These are phyloP conservation scores for Fusarium stilboides DNA, from an alignment of 2,329 filamentous ascomycete genomes.

Conservation along the genomic window DNA sequence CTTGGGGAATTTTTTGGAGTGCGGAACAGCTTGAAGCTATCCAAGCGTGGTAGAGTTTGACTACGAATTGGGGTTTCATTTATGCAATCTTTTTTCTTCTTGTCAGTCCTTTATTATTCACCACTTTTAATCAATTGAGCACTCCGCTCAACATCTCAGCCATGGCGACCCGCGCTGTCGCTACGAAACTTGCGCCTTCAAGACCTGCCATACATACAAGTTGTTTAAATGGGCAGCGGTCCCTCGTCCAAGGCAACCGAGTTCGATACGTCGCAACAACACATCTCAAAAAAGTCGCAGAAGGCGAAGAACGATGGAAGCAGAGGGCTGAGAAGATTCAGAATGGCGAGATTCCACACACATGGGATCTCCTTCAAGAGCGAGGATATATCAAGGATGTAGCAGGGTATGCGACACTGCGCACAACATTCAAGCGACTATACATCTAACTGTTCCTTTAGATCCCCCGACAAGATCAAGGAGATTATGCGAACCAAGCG, in stretches of 20 bases:
- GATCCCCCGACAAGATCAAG: constrained; percentile 68
- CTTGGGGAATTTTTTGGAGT: constrained; percentile 50
- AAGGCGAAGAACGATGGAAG: constrained; percentile 64
- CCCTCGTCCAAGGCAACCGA: constrained; percentile 46
- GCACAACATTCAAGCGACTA: constrained; percentile 1
- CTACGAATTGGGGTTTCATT: not conserved
- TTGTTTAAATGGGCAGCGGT: constrained; percentile 44
- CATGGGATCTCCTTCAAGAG: constrained; percentile 78
- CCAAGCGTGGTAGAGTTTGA: constrained; percentile 25
- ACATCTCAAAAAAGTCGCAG: constrained; percentile 60
- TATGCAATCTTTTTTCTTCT: not conserved
- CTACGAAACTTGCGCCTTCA: constrained; percentile 47
- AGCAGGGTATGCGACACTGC: constrained; percentile 71
- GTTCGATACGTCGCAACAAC: constrained; percentile 59
- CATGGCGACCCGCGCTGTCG: constrained; percentile 51
- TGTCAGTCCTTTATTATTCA: not conserved
- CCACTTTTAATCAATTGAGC: not conserved
- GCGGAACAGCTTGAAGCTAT: constrained; percentile 32
- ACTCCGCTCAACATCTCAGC: constrained; percentile 1
- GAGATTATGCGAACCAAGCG: constrained; percentile 75
- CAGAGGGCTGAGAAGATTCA: constrained; percentile 63
- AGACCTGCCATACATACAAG: constrained; percentile 45
- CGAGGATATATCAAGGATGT: constrained; percentile 82
- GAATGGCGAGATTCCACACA: constrained; percentile 65
- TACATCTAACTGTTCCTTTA: constrained; percentile 40